Conservation (phyloP, 176 grass and related monocot species). For the Microstegium vimineum region DNA sequence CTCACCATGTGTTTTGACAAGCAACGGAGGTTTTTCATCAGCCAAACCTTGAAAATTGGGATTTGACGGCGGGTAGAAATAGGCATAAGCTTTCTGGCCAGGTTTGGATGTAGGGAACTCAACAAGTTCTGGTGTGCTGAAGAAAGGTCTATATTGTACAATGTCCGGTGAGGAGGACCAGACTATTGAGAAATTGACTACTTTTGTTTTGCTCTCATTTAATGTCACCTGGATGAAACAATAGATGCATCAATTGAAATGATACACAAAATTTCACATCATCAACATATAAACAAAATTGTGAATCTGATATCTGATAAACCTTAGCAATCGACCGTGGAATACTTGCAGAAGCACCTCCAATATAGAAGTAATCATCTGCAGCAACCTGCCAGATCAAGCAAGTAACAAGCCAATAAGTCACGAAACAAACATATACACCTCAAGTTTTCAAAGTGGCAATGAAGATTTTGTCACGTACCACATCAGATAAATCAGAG, state of each 20-base stretch:
- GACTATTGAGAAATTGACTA: conserved; percentile 57
- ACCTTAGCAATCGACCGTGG: conserved; percentile 94
- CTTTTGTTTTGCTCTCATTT: conserved; percentile 59
- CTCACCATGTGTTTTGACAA: conserved; percentile 93
- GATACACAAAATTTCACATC: conserved; percentile 2
- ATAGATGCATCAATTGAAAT: background rate
- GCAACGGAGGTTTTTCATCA: conserved; percentile 84
- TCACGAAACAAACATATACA: background rate
- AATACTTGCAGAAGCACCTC: conserved; percentile 72
- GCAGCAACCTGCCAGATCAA: conserved; percentile 42
- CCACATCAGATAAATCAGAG: conserved; percentile 71
- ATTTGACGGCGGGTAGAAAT: conserved; percentile 85
- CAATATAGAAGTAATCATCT: conserved; percentile 70
- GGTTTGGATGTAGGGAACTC: conserved; percentile 73
- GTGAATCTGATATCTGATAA: conserved; percentile 3
- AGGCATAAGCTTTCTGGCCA: conserved; percentile 84
- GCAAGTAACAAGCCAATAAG: conserved; percentile 8
- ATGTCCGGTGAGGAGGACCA: conserved; percentile 76
- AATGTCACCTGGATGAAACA: conserved; percentile 54
- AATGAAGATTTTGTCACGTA: conserved; percentile 29
- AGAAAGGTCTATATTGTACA: conserved; percentile 55
- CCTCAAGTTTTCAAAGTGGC: background rate
- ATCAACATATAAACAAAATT: background rate
- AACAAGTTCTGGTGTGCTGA: conserved; percentile 71
- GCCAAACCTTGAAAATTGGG: conserved; percentile 53